Evolutionary conservation across 768 basidiomycete species (phyloP).

Genomic region (Mrakia frigida): DNA sequence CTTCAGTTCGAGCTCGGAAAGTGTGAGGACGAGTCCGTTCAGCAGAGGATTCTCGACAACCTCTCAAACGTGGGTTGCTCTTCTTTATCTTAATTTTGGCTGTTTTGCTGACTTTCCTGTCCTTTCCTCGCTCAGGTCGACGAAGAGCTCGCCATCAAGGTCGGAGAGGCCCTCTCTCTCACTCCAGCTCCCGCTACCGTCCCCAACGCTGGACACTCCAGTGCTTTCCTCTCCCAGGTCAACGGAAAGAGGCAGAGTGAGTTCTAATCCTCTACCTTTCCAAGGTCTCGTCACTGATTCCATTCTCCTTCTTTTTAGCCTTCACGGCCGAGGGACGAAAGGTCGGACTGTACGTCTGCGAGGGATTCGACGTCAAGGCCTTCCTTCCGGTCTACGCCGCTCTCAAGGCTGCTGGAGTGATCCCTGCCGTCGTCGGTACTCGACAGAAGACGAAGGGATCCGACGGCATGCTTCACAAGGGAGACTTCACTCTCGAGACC

Average conservation of each 20-base stretch:
- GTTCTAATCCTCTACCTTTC: no score
- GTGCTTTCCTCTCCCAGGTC: constrained; percentile 57
- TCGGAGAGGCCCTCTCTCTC: constrained; percentile 53
- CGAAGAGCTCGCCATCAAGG: constrained; percentile 61
- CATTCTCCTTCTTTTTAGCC: background rate
- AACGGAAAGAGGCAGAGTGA: constrained; percentile 38
- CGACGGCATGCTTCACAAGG: constrained; percentile 45
- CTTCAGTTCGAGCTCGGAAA: constrained; percentile 79
- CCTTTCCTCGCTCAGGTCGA: constrained; percentile 52
- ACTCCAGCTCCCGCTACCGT: constrained; percentile 51
- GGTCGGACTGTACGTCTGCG: constrained; percentile 67
- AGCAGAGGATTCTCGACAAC: constrained; percentile 60
- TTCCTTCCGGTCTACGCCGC: constrained; percentile 55
- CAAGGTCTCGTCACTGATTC: no score
- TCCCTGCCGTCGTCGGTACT: constrained; percentile 22
- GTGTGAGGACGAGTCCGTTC: constrained; percentile 69
- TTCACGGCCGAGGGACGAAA: constrained; percentile 53
- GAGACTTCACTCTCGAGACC: constrained; percentile 54
- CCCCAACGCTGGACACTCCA: constrained; percentile 58
- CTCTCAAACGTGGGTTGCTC: constrained; percentile 49
- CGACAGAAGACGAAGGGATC: constrained; percentile 33
- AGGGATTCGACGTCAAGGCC: constrained; percentile 69
- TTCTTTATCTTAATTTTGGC: background rate
- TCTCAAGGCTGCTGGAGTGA: constrained; percentile 28
- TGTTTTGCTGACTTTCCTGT: background rate